Conservation (phyloP, 805 yeast genomes). For the Danielozyma ontarioensis region DNA sequence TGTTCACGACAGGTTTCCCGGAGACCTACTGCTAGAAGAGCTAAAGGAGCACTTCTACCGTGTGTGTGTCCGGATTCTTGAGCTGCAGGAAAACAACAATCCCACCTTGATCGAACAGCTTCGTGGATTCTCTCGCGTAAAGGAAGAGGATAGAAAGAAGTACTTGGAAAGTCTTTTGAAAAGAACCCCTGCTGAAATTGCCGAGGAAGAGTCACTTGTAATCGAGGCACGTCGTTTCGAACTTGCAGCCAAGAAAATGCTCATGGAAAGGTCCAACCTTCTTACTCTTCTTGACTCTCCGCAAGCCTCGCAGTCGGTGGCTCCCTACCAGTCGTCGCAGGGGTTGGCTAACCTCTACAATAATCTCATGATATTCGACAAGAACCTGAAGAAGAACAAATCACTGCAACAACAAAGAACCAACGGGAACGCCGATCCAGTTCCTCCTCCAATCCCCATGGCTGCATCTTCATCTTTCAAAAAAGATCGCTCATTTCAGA, state of each 20-base stretch:
- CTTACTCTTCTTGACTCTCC: slow-evolving; percentile 84
- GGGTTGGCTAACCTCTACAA: slow-evolving; percentile 85
- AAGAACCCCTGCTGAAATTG: slow-evolving; percentile 93
- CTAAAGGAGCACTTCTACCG: slow-evolving; percentile 76
- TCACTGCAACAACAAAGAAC: slow-evolving; percentile 28
- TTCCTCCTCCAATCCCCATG: slow-evolving; percentile 53
- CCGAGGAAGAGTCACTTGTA: slow-evolving; percentile 93
- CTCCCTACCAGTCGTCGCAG: slow-evolving; percentile 76
- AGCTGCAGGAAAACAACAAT: slow-evolving; percentile 37
- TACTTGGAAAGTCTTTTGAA: slow-evolving; percentile 72
- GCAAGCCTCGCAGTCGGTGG: slow-evolving; percentile 65
- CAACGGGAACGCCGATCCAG: slow-evolving; percentile 33
- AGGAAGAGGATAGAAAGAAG: slow-evolving; percentile 74
- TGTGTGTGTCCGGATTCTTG: slow-evolving; percentile 48
- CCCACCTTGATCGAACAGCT: slow-evolving; percentile 55
- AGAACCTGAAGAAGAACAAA: slow-evolving; percentile 50
- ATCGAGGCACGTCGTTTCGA: slow-evolving; percentile 92
- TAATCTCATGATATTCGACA: slow-evolving; percentile 67
- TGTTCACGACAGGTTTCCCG: slow-evolving; percentile 50
- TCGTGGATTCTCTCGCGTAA: slow-evolving; percentile 57
- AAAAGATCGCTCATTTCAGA: slow-evolving; percentile 37
- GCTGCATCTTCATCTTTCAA: slow-evolving; percentile 50
- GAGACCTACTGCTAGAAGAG: slow-evolving; percentile 60
- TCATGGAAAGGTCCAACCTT: slow-evolving; percentile 74
- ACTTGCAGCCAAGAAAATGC: slow-evolving; percentile 83